Evolutionary conservation across 805 yeast species (phyloP).

Genomic region (Myxozyma vanderwaltii): DNA sequence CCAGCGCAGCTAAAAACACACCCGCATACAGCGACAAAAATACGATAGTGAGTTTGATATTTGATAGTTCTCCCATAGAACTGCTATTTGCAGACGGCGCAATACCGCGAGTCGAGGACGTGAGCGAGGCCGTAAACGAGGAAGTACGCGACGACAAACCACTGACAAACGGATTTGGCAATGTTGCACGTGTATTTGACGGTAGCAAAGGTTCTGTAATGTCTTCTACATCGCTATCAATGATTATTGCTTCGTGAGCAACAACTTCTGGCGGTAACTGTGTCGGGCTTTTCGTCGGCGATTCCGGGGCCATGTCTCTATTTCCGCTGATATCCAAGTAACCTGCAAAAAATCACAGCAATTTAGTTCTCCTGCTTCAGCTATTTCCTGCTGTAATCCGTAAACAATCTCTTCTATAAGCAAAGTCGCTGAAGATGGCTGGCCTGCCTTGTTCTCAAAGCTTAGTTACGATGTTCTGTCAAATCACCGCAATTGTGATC

Average conservation of each 20-base stretch:
- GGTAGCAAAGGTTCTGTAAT: constrained; percentile 28
- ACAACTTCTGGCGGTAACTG: constrained; percentile 27
- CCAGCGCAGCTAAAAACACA: constrained; percentile 53
- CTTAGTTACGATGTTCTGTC: too few species aligned
- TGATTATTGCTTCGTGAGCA: constrained; percentile 18
- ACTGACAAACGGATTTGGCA: constrained; percentile 27
- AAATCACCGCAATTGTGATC: too few species aligned
- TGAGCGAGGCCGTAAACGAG: constrained; percentile 20
- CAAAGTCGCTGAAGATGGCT: too few species aligned
- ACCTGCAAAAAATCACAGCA: too few species aligned
- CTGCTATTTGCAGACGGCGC: neutral
- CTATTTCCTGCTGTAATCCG: too few species aligned
- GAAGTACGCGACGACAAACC: constrained; percentile 22
- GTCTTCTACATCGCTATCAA: constrained; percentile 25
- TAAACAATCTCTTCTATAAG: too few species aligned
- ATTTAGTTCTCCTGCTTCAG: too few species aligned
- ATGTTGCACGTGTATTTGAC: constrained; percentile 21
- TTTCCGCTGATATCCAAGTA: too few species aligned
- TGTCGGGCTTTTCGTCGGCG: too few species aligned
- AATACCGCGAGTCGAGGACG: constrained; percentile 14
- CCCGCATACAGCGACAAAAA: constrained; percentile 54
- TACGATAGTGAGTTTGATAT: constrained; percentile 51
- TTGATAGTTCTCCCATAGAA: constrained; percentile 10
- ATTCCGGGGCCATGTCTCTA: too few species aligned
- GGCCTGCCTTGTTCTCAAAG: too few species aligned